Evolutionary conservation across 2,329 filamentous ascomycete genomes (phyloP).

Genomic region (Phialophora macrospora): DNA sequence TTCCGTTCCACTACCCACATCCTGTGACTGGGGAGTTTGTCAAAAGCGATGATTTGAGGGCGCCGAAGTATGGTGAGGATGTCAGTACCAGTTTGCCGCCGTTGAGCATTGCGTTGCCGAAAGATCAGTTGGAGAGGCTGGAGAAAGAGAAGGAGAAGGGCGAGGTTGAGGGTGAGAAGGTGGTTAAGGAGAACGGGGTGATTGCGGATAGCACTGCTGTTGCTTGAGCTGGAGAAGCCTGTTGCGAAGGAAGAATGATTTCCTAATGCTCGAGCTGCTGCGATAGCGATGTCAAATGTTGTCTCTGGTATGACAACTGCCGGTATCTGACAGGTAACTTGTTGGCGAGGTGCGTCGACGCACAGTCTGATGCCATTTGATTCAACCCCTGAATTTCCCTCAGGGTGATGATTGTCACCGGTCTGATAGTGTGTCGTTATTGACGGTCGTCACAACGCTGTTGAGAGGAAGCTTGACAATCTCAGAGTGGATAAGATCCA

Average conservation of each 20-base stretch:
- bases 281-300: not conserved
- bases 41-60: constrained; percentile 28
- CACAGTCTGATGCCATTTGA: too few species aligned
- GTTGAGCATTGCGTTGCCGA: constrained; percentile 29
- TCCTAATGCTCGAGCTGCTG: not conserved
- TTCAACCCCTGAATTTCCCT: too few species aligned
- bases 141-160: constrained; percentile 12
- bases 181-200: constrained; percentile 9
- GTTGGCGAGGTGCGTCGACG: too few species aligned
- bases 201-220: not conserved
- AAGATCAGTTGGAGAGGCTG: constrained; percentile 28
- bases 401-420: too few species aligned
- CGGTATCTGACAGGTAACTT: too few species aligned
- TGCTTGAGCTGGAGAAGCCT: constrained; percentile 1
- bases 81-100: constrained; percentile 30
- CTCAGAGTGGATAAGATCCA: not conserved
- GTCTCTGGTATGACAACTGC: too few species aligned
- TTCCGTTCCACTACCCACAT: constrained; percentile 33
- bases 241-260: not conserved
- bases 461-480: too few species aligned
- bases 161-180: not conserved
- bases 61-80: constrained; percentile 31
- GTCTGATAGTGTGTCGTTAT: not conserved
- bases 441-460: too few species aligned
- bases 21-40: constrained; percentile 31